Evolutionary conservation across 495 filamentous ascomycete species (phyloP).

Genomic region (Pyronema domesticum): DNA sequence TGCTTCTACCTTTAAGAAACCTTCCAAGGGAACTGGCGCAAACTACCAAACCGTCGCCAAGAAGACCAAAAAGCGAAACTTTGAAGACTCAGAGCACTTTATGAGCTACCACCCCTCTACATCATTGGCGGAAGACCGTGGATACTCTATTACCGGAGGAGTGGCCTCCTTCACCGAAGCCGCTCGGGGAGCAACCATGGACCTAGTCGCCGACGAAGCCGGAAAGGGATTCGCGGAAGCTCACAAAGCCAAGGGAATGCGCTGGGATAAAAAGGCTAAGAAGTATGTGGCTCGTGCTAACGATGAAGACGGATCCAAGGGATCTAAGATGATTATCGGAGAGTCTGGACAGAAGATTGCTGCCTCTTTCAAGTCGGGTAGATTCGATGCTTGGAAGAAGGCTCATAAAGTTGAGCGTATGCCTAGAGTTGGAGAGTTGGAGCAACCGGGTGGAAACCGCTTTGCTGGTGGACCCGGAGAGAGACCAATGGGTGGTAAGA

Average conservation of each 20-base stretch:
- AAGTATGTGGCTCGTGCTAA: constrained; percentile 84
- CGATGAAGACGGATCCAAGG: constrained; percentile 84
- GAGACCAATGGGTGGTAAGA: constrained; percentile 29
- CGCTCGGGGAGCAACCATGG: constrained; percentile 69
- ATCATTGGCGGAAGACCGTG: constrained; percentile 69
- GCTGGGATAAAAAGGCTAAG: constrained; percentile 93
- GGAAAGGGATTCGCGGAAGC: constrained; percentile 56
- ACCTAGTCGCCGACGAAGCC: constrained; percentile 72
- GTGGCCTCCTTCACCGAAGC: constrained; percentile 51
- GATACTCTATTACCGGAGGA: constrained; percentile 57
- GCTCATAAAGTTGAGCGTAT: constrained; percentile 60
- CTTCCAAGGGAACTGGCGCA: constrained; percentile 5
- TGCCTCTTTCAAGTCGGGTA: constrained; percentile 75
- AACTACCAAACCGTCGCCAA: constrained; percentile 13
- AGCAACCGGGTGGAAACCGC: constrained; percentile 28
- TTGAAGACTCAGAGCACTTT: constrained; percentile 74
- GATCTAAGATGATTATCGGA: constrained; percentile 65
- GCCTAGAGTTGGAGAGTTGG: constrained; percentile 65
- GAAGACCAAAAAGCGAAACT: constrained; percentile 31
- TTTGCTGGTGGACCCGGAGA: constrained; percentile 24
- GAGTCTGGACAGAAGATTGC: constrained; percentile 93
- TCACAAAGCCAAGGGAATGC: constrained; percentile 44
- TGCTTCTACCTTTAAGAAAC: constrained; percentile 52
- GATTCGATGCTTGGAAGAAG: constrained; percentile 81
- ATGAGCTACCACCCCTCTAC: constrained; percentile 80